Evolutionary conservation across 1,139 yeast genomes (phyloP), one percentile per base, ranked within the genome.

Genomic region (Debaryomycetaceae sp.): DNA sequence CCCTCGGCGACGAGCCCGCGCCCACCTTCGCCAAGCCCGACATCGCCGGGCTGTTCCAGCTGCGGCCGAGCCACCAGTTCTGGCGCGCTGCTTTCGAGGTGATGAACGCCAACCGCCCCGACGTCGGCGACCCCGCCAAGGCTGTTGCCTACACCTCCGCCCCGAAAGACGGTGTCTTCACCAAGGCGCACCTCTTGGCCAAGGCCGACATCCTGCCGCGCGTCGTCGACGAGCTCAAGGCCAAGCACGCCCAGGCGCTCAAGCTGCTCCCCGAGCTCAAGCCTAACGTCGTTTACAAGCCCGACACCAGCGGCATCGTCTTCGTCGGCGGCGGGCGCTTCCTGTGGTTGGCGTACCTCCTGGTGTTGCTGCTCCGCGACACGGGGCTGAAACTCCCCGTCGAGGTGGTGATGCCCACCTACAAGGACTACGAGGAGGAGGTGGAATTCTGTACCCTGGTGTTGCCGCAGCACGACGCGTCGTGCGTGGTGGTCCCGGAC

Each of bases 311-410:
- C 25, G 71, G 71, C 20, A 47, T 60, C 2, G 69, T 61, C 2
- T 34, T 62, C 27, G 58, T 64, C 18, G 71, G 71, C 2, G 71
- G 71, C 3, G 58, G 54, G 4, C 47, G 48, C 29, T 64, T 53
- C 29, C 56, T 67, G 8, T 64, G 71, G 71, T 42, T 64, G 6
- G 49, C 68, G 2, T 61, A 61, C 36, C 49, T 64, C 30, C 53
- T 66, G 1, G 43, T 64, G 9, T 35, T 61, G 4, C 43, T 63
- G 1, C 43, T 64, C 18, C 42, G 70, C 36, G 60, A 53, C 21
- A 40, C 62, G 1, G 70, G 70, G 1, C 58, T 64, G 1, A 44
- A 40, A 3, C 42, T 61, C 25, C 69, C 70, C 2, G 65, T 60
- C 1, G 69, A 64, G 39, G 49, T 64, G 6, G 42, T 64, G 5